Conservation (phyloP, 805 yeast genomes). For the Candida nemodendra region DNA sequence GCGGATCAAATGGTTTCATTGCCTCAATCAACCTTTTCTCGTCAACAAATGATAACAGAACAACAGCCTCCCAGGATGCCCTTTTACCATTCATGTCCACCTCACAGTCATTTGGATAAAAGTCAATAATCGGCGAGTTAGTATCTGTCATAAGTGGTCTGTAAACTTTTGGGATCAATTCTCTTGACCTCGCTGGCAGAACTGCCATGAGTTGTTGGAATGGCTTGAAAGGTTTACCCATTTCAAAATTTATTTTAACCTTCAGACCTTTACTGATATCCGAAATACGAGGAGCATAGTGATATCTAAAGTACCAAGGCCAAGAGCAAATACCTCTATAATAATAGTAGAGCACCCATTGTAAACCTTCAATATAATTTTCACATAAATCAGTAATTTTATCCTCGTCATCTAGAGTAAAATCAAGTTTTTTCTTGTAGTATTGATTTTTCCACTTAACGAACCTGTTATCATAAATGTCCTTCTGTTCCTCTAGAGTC, state of each 20-base stretch:
- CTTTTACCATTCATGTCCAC: conserved; percentile 92
- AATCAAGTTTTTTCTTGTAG: conserved; percentile 76
- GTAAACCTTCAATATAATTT: conserved; percentile 90
- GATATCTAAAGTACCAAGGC: conserved; percentile 91
- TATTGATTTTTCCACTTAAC: conserved; percentile 82
- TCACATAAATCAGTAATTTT: conserved; percentile 62
- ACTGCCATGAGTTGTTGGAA: conserved; percentile 98
- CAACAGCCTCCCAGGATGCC: conserved; percentile 98
- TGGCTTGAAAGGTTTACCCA: conserved; percentile 82
- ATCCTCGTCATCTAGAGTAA: conserved; percentile 59
- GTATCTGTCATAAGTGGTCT: conserved; percentile 84
- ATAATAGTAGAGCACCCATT: conserved; percentile 93
- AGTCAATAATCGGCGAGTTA: conserved; percentile 82
- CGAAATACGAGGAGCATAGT: conserved; percentile 92
- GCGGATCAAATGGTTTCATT: conserved; percentile 61
- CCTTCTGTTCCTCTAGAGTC: conserved; percentile 49
- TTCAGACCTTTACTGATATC: conserved; percentile 76
- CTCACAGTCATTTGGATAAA: conserved; percentile 85
- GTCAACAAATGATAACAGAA: conserved; percentile 87
- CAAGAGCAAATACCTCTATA: conserved; percentile 91
- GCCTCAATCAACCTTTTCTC: conserved; percentile 70
- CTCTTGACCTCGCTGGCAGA: conserved; percentile 85
- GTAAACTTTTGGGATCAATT: conserved; percentile 73
- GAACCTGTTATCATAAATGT: conserved; percentile 71
- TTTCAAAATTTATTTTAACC: conserved; percentile 58